phyloP scores from a whole-genome alignment of 108 stramenopile genomes.

The Cyclotella choctawhatcheeana region DNA sequence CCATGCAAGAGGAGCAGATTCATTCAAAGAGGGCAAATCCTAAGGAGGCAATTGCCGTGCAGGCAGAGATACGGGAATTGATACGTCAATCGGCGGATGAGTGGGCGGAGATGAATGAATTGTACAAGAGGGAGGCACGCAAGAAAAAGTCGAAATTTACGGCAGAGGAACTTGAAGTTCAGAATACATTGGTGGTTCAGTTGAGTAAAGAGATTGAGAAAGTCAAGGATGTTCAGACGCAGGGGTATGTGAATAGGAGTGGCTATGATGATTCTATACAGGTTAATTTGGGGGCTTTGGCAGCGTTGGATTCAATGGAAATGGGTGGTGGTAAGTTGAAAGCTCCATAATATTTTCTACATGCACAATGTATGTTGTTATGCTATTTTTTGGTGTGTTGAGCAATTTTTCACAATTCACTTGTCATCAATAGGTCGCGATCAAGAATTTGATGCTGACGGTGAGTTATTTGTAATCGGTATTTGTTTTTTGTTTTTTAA shows the following conservation, averaged over 20 bases:
- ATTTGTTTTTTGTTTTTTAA: no score
- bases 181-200: conserved; percentile 73
- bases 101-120: conserved; percentile 81
- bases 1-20: conserved; percentile 54
- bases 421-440: no score
- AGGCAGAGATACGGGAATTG: conserved; percentile 81
- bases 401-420: no score
- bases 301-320: conserved; percentile 14
- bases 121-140: conserved; percentile 86
- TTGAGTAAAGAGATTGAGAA: conserved; percentile 84
- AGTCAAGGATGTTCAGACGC: conserved; percentile 77
- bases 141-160: conserved; percentile 90
- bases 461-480: no score
- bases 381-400: no score
- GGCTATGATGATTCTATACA: conserved; percentile 47
- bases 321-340: conserved; percentile 9
- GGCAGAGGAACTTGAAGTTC: conserved; percentile 84
- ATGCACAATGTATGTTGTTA: no score
- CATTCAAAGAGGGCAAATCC: conserved; percentile 62
- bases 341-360: no score
- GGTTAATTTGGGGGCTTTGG: conserved; percentile 70
- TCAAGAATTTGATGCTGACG: no score
- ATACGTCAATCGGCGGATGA: conserved; percentile 81
- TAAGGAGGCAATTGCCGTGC: conserved; percentile 80
- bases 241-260: conserved; percentile 72